A percentile compares a stretch with the other conserved stretches of the same genome.
Evolutionary conservation across 768 basidiomycete species (phyloP).

Genomic region (Guyanaporus albipodus): DNA sequence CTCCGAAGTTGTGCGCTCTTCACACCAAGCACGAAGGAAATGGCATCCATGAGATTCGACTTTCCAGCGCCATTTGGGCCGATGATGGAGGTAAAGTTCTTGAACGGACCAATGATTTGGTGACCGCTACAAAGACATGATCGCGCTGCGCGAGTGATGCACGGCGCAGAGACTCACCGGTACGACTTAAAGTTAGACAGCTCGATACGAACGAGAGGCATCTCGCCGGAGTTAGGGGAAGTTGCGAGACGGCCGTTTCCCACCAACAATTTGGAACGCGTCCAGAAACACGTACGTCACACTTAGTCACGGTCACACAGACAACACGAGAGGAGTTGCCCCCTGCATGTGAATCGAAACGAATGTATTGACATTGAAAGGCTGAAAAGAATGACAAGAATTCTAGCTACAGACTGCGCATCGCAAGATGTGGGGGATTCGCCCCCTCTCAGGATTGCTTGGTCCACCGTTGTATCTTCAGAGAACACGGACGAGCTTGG

Average conservation of each 20-base stretch:
- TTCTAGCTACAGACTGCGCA: constrained; percentile 1
- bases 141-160: neutral
- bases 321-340: too few species aligned
- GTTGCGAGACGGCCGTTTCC: neutral
- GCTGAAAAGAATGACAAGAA: constrained; percentile 10
- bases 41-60: constrained; percentile 99
- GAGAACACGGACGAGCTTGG: constrained; percentile 12
- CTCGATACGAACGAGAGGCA: constrained; percentile 86
- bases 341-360: neutral
- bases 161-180: constrained; percentile 39
- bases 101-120: constrained; percentile 87
- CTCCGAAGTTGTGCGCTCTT: constrained; percentile 91
- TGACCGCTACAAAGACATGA: constrained; percentile 50
- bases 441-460: too few species aligned
- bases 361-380: neutral
- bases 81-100: constrained; percentile 92
- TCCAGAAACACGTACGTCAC: constrained; percentile 24
- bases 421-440: neutral
- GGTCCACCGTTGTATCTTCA: constrained; percentile 1
- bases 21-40: constrained; percentile 96
- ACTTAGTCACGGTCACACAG: constrained; percentile 20
- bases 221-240: constrained; percentile 21
- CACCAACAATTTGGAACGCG: constrained; percentile 22
- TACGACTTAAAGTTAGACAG: constrained; percentile 98
- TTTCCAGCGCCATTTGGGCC: constrained; percentile 99